Evolutionary conservation across 495 filamentous ascomycete genomes (phyloP).

Genomic region (Aspergillus indologenus): DNA sequence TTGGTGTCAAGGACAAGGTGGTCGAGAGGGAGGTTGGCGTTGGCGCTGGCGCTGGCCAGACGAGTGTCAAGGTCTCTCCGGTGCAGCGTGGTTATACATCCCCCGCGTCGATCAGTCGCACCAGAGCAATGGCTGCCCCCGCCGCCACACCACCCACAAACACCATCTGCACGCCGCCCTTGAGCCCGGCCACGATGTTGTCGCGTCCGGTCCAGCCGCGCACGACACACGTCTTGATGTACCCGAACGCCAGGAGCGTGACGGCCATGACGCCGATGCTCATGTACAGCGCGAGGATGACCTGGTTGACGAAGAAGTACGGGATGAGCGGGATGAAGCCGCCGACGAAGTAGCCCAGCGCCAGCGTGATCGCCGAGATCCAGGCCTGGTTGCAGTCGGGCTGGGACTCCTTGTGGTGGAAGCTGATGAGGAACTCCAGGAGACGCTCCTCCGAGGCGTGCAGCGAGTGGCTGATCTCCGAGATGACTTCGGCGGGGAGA

Average conservation of each 20-base stretch:
- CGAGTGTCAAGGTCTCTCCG: not conserved
- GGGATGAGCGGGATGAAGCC: constrained; percentile 70
- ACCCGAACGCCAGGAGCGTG: constrained; percentile 68
- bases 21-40: not conserved
- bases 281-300: constrained; percentile 59
- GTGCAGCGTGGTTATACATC: constrained; percentile 6
- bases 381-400: constrained; percentile 54
- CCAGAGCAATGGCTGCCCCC: constrained; percentile 60
- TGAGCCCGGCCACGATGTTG: constrained; percentile 41
- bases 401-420: constrained; percentile 50
- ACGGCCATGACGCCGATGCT: constrained; percentile 67
- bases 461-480: constrained; percentile 45
- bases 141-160: constrained; percentile 64
- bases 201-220: constrained; percentile 35
- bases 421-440: constrained; percentile 55
- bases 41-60: too few relatives aligned
- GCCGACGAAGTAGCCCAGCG: constrained; percentile 68
- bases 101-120: constrained; percentile 43
- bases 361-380: constrained; percentile 60
- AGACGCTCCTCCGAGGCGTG: constrained; percentile 44
- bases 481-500: constrained; percentile 40
- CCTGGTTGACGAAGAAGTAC: constrained; percentile 62
- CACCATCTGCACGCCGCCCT: constrained; percentile 61
- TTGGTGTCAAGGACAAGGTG: not conserved
- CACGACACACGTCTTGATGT: constrained; percentile 61